Conservation (phyloP, 2,329 filamentous ascomycete genomes). For the Canariomyces notabilis region DNA sequence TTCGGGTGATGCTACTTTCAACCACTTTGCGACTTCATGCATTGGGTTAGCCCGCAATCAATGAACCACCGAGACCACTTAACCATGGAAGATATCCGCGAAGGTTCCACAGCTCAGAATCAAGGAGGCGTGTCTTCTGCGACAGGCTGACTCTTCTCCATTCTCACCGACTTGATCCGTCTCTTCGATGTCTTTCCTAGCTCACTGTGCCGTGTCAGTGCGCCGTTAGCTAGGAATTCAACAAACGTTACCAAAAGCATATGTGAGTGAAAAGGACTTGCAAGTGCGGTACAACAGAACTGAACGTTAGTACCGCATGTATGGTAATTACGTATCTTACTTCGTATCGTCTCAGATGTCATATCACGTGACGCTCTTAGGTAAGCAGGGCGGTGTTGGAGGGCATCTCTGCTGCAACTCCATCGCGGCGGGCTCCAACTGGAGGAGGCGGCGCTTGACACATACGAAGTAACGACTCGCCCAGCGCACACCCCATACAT, state of each 20-base stretch:
- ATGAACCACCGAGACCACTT: background rate
- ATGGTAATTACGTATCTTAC: no score
- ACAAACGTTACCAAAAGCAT: no score
- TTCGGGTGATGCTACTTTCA: no score
- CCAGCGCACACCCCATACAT: slow-evolving; percentile 20
- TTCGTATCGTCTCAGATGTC: no score
- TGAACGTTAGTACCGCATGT: no score
- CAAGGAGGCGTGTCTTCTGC: no score
- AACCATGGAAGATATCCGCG: background rate
- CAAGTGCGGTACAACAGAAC: no score
- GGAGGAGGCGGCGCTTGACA: slow-evolving; percentile 24
- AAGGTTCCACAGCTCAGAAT: no score
- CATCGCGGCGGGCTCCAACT: slow-evolving; percentile 24
- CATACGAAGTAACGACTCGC: slow-evolving; percentile 12
- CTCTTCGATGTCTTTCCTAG: background rate
- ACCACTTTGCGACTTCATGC: slow-evolving; percentile 12
- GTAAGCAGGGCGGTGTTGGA: no score
- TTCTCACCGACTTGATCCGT: background rate
- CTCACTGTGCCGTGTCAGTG: background rate
- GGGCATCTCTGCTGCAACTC: background rate
- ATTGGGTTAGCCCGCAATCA: background rate
- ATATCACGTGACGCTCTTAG: slow-evolving; percentile 1
- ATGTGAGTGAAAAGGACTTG: no score
- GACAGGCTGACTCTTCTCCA: background rate
- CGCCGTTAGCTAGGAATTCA: no score